Evolutionary conservation across 257 asterid genomes (phyloP).

Genomic region (Anisodus acutangulus): DNA sequence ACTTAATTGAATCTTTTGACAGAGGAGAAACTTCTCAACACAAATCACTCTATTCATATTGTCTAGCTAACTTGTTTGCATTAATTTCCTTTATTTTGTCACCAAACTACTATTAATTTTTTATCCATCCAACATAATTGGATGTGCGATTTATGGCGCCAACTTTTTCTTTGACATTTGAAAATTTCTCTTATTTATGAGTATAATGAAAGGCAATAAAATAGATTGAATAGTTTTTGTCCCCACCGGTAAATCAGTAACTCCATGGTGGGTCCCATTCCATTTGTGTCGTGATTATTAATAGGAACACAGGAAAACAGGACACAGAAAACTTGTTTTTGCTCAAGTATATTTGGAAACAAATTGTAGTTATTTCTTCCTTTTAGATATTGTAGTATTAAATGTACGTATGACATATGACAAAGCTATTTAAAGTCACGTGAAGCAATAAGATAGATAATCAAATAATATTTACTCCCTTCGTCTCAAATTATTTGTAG

Average conservation of each 20-base stretch:
- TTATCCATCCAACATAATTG: neutral
- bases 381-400: neutral
- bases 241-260: constrained; percentile 17
- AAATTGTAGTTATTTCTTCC: neutral
- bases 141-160: neutral
- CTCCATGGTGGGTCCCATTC: constrained; percentile 17
- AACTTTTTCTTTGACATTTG: neutral
- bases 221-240: neutral
- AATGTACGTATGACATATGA: neutral
- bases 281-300: constrained; percentile 10
- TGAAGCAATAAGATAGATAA: neutral
- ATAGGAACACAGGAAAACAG: neutral
- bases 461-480: neutral
- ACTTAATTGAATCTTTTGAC: neutral
- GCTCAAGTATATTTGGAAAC: neutral
- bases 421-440: neutral
- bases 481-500: too few relatives aligned
- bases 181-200: neutral
- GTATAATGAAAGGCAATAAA: neutral
- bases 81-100: constrained; percentile 1
- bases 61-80: neutral
- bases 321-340: neutral
- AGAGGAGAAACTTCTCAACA: neutral
- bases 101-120: neutral
- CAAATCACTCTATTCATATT: too few relatives aligned